Evolutionary conservation across 2,329 filamentous ascomycete species (phyloP), one percentile per base, ranked within the genome.

Genomic region (Alternaria sp.): DNA sequence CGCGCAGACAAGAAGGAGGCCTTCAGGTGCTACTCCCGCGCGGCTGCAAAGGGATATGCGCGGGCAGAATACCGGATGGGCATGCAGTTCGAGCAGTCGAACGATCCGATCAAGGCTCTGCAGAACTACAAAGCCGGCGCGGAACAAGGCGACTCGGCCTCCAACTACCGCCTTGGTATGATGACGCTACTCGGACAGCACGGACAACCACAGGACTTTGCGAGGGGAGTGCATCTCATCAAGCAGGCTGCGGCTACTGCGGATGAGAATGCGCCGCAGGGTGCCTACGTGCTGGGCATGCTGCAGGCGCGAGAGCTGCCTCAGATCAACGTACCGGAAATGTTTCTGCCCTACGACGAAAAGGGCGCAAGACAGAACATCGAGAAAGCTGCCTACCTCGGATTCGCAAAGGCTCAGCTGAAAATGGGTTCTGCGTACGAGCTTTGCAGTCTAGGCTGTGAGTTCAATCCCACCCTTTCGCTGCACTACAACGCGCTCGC

Each of bases 371-470:
- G 91, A 73, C 87, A 93, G 79, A 97, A 97, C 78, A 94, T 99
- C 65, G 95, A 98, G 80, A 97, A 97, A 83, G 93, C 96, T 1
- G 96, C 96, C 2, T 97, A 96, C 77, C 88, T 97, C 52, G 95
- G 96, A 53, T 99, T 99, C 77, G 91, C 94, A 56, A 97, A 97
- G 81, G 93, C 96, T 6, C 96, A 99, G 80, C 85, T 97, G 32
- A 98, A 98, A 83, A 97, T 99, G 92, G 96, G 93, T 15, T 91
- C 95, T 67, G 93, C 93, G 3, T 97, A 97, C 79, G 96, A 99
- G 83, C 86, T 99, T 15, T 97, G 94, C 77, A 92, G 96, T 76
- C 85, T 99, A 15, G 92, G 93, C 28, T 98, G 95, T 80, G 93
- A 97, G 67, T 99, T 99, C 80, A 93, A 96, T 73, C 94, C 96